phyloP scores from a whole-genome alignment of 768 basidiomycete species.

The Boletus fagicola region DNA sequence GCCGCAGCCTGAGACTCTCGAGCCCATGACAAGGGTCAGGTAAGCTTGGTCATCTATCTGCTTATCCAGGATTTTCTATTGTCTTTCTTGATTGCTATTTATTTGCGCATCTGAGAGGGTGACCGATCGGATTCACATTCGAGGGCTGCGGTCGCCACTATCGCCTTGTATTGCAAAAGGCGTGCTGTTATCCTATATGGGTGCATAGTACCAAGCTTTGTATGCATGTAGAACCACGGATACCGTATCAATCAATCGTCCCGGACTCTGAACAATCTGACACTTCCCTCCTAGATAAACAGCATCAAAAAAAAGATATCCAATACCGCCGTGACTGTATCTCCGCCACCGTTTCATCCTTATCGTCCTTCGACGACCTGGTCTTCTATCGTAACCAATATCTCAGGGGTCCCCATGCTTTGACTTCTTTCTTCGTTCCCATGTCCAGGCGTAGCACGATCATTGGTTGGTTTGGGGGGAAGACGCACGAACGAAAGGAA shows the following conservation, averaged over 20 bases:
- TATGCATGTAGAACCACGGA: not conserved
- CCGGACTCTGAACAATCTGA: not conserved
- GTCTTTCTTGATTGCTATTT: not conserved
- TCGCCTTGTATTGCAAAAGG: not conserved
- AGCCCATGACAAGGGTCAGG: not conserved
- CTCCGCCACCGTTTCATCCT: not conserved
- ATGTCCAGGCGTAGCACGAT: not conserved
- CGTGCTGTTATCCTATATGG: not conserved
- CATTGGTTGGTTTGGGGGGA: slow-evolving; percentile 10
- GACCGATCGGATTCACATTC: not conserved
- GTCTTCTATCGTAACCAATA: not conserved
- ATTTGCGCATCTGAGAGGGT: not conserved
- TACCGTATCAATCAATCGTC: not conserved
- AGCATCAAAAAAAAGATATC: not conserved
- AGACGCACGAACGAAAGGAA: slow-evolving; percentile 50
- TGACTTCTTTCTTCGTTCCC: slow-evolving; percentile 7
- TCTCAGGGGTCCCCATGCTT: not conserved
- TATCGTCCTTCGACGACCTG: slow-evolving; percentile 2
- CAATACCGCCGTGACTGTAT: not conserved
- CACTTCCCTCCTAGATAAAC: not conserved
- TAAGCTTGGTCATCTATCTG: not conserved
- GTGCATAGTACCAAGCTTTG: not conserved
- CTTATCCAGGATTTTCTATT: not conserved
- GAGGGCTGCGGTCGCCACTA: not conserved
- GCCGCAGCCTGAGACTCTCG: not conserved